These are phyloP conservation scores for Asterophora lycoperdoides DNA, from an alignment of 768 basidiomycete species.

Conservation along the genomic window DNA sequence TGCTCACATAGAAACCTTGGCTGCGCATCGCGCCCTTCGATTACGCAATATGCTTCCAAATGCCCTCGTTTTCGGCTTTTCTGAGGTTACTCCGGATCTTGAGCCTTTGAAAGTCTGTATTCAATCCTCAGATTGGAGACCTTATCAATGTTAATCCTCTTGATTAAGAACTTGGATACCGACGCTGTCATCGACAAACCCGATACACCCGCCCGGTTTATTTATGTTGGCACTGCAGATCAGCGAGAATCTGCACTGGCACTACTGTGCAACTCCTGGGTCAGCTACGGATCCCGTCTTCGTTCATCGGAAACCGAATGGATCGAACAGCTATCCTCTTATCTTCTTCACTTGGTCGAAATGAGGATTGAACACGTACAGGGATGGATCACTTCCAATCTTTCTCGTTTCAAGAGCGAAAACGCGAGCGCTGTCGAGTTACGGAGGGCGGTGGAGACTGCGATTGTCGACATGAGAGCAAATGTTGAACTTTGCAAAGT, in stretches of 20 bases:
- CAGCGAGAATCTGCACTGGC: slow-evolving; percentile 22
- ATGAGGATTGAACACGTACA: slow-evolving; percentile 43
- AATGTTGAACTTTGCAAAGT: slow-evolving; percentile 46
- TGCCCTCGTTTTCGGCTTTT: slow-evolving; percentile 45
- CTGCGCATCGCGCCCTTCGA: slow-evolving; percentile 42
- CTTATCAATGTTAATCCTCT: neutral
- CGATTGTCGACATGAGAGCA: slow-evolving; percentile 41
- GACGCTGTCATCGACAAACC: slow-evolving; percentile 33
- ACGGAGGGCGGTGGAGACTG: slow-evolving; percentile 37
- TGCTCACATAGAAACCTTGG: slow-evolving; percentile 37
- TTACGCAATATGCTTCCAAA: slow-evolving; percentile 38
- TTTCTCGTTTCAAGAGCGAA: slow-evolving; percentile 40
- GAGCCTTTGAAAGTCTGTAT: slow-evolving; percentile 47
- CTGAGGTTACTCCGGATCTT: slow-evolving; percentile 39
- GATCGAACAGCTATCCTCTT: slow-evolving; percentile 31
- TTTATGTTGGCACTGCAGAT: slow-evolving; percentile 18
- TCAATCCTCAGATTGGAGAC: neutral
- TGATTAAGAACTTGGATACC: slow-evolving; percentile 49
- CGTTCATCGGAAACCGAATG: slow-evolving; percentile 37
- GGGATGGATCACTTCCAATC: slow-evolving; percentile 49
- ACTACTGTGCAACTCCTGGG: slow-evolving; percentile 27
- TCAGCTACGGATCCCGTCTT: slow-evolving; percentile 26
- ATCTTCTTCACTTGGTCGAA: slow-evolving; percentile 38
- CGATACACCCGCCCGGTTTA: slow-evolving; percentile 37
- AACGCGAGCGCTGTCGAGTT: slow-evolving; percentile 44